Percentiles rank a stretch among this genome's conserved stretches.
Conservation (phyloP, 768 basidiomycete species). For the Agrocybe praecox region DNA sequence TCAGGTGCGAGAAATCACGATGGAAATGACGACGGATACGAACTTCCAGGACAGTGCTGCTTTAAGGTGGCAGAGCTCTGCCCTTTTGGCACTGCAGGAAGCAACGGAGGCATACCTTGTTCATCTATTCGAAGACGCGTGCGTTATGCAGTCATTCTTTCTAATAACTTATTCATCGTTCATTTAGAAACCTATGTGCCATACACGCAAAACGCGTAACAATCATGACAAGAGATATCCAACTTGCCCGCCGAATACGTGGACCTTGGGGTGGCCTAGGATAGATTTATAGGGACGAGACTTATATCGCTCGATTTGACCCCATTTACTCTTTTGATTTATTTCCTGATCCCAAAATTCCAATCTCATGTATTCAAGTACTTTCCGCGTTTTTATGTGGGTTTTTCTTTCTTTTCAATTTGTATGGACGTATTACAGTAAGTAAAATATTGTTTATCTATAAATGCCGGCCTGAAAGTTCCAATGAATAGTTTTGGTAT, state of each 20-base stretch:
- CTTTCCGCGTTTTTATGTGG: background rate
- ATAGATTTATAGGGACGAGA: slow-evolving; percentile 26
- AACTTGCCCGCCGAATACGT: slow-evolving; percentile 92
- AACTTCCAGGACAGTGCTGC: slow-evolving; percentile 58
- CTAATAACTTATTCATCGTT: slow-evolving; percentile 3
- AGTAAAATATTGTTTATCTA: slow-evolving; percentile 1
- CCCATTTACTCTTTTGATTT: background rate
- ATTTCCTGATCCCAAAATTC: background rate
- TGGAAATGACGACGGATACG: slow-evolving; percentile 85
- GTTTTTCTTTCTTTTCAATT: background rate
- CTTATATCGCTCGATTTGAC: background rate
- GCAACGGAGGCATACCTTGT: slow-evolving; percentile 95
- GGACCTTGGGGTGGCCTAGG: slow-evolving; percentile 84
- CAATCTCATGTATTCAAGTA: background rate
- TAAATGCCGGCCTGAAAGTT: background rate
- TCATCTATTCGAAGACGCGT: slow-evolving; percentile 98
- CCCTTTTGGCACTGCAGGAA: slow-evolving; percentile 92
- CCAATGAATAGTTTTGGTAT: no score
- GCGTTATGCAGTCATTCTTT: slow-evolving; percentile 39
- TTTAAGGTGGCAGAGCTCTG: slow-evolving; percentile 94
- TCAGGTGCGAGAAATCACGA: slow-evolving; percentile 90
- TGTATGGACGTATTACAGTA: slow-evolving; percentile 8
- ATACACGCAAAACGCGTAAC: slow-evolving; percentile 98
- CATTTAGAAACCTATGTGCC: slow-evolving; percentile 85
- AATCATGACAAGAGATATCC: slow-evolving; percentile 96